These are phyloP conservation scores for Wickerhamiella allomyrinae DNA, from an alignment of 805 yeast species.

Conservation along the genomic window DNA sequence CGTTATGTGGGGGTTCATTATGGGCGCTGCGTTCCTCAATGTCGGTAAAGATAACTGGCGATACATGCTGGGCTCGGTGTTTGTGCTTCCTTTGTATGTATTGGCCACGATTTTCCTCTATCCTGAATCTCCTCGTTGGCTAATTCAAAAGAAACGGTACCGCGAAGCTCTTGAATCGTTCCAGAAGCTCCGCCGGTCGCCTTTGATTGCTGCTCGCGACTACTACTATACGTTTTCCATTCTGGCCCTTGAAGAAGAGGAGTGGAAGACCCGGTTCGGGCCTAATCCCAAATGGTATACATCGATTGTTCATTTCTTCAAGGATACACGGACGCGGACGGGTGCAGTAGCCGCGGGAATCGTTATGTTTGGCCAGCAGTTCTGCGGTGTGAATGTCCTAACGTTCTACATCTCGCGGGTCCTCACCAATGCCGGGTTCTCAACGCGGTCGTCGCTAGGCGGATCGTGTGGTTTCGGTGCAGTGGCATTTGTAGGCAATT, in stretches of 20 bases:
- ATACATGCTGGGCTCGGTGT: conserved; percentile 49
- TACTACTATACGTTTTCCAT: conserved; percentile 40
- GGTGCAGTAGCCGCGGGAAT: conserved; percentile 70
- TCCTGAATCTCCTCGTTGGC: conserved; percentile 64
- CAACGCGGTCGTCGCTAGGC: conserved; percentile 26
- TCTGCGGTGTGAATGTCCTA: conserved; percentile 80
- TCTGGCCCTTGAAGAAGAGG: conserved; percentile 31
- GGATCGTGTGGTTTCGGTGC: conserved; percentile 84
- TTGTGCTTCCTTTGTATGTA: conserved; percentile 40
- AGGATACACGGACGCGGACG: conserved; percentile 50
- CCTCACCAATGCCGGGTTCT: conserved; percentile 37
- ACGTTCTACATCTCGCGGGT: conserved; percentile 74
- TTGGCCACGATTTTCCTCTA: conserved; percentile 27
- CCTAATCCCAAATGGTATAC: conserved; percentile 12
- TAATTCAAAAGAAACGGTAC: conserved; percentile 38
- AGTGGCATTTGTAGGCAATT: conserved; percentile 63
- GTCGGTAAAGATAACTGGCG: conserved; percentile 42
- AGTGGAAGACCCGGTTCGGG: conserved; percentile 34
- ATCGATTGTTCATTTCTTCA: conserved; percentile 10
- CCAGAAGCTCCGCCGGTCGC: conserved; percentile 31
- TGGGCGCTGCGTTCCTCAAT: conserved; percentile 42
- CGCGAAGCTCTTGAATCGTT: conserved; percentile 38
- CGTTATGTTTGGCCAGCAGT: conserved; percentile 82
- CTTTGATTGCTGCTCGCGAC: conserved; percentile 50
- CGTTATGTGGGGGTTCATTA: conserved; percentile 50